Evolutionary conservation across 768 basidiomycete species (phyloP).

Genomic region (Suillus clintonianus): DNA sequence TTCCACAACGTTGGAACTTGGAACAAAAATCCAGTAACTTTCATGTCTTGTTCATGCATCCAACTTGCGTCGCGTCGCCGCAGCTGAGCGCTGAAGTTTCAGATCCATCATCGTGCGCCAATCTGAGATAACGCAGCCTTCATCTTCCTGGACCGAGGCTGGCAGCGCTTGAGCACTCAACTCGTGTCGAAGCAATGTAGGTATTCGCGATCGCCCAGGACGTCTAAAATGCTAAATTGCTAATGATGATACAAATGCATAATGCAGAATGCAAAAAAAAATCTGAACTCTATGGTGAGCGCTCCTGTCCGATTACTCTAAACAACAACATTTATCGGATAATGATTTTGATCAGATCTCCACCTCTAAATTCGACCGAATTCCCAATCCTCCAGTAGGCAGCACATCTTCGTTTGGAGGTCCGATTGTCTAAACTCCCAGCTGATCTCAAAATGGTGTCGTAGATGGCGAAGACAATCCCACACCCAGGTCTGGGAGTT

Average conservation of each 20-base stretch:
- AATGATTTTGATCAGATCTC: background rate
- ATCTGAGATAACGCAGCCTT: background rate
- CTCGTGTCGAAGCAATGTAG: too few relatives aligned
- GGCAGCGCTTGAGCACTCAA: background rate
- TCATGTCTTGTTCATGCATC: background rate
- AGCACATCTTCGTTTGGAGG: slow-evolving; percentile 27
- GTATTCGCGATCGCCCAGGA: background rate
- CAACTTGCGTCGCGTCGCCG: background rate
- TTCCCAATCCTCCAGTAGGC: slow-evolving; percentile 21
- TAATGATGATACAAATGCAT: background rate
- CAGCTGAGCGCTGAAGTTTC: background rate
- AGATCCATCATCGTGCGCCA: too few relatives aligned
- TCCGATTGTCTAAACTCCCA: slow-evolving; percentile 14
- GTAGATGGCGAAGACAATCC: slow-evolving; percentile 16
- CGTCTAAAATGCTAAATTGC: background rate
- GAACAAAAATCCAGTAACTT: background rate
- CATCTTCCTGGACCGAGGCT: background rate
- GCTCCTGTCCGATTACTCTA: background rate
- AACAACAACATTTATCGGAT: background rate
- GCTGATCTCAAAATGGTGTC: slow-evolving; percentile 13
- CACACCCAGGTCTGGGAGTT: slow-evolving; percentile 23
- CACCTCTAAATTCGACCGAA: background rate
- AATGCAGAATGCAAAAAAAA: background rate
- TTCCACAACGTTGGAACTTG: too few relatives aligned
- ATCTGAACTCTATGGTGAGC: background rate